Percentiles rank a stretch among this genome's conserved stretches.
Conservation (phyloP, 2,329 filamentous ascomycete genomes). For the Stagonosporopsis rhizophila region DNA sequence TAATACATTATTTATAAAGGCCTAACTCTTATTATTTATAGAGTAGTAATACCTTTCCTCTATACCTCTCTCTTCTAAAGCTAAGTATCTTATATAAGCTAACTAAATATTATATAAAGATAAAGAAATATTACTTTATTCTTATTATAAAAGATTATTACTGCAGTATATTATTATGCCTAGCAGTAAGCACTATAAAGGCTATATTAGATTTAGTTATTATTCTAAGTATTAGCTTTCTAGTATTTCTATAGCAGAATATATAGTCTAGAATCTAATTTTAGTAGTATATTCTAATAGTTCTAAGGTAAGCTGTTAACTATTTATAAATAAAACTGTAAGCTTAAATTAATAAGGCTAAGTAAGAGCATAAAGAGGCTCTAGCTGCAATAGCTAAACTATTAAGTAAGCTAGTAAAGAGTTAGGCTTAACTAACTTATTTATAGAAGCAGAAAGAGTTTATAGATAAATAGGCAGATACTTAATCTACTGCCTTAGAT, state of each 20-base stretch:
- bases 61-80: not conserved
- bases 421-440: not conserved
- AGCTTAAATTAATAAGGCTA: not conserved
- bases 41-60: not conserved
- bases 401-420: not conserved
- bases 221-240: not conserved
- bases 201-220: not conserved
- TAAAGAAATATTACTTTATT: not conserved
- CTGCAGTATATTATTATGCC: not conserved
- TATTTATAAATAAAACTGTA: not conserved
- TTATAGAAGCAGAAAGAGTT: constrained; percentile 3
- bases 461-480: not conserved
- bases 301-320: not conserved
- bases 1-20: not conserved
- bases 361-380: not conserved
- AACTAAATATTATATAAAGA: not conserved
- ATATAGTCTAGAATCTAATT: not conserved
- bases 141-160: not conserved
- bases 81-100: not conserved
- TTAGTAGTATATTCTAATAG: not conserved
- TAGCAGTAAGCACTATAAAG: not conserved
- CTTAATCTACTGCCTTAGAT: not conserved
- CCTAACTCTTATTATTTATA: not conserved
- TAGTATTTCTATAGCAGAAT: not conserved
- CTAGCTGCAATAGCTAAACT: not conserved